Percentiles rank a stretch among this genome's conserved stretches.
phyloP scores from a whole-genome alignment of 139 green algal genomes.

The Astrephomene gubernaculifera region DNA sequence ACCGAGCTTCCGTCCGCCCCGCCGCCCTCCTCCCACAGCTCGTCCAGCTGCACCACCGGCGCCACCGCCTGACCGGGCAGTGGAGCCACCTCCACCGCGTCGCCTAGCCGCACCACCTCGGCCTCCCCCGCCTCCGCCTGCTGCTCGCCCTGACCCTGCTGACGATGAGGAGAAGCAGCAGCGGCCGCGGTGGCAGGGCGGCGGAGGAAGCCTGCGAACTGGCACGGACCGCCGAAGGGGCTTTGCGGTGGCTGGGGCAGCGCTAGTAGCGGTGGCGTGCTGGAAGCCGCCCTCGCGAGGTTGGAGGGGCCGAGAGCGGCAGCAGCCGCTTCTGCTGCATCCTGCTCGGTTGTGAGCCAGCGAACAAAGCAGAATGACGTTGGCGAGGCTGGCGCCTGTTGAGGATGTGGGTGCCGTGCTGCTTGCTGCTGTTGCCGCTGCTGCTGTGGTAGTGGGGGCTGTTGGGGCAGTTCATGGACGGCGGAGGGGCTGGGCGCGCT shows the following conservation, averaged over 20 bases:
- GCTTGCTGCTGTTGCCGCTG: not conserved
- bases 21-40: constrained; percentile 39
- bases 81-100: constrained; percentile 33
- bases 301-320: too few species aligned
- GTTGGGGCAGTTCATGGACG: too few species aligned
- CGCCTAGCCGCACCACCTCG: not conserved
- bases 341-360: not conserved
- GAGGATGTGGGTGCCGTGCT: not conserved
- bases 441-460: not conserved
- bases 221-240: not conserved
- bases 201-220: not conserved
- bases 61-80: constrained; percentile 23
- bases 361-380: not conserved
- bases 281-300: not conserved
- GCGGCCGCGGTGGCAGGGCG: not conserved
- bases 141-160: too few species aligned
- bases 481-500: too few species aligned
- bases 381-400: not conserved
- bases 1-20: not conserved
- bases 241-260: not conserved
- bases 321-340: too few species aligned
- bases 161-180: too few species aligned
- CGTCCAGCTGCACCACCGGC: constrained; percentile 34
- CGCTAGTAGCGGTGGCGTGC: not conserved
- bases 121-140: not conserved